Conservation (phyloP, 495 filamentous ascomycete genomes). For the Daldinia loculata region DNA sequence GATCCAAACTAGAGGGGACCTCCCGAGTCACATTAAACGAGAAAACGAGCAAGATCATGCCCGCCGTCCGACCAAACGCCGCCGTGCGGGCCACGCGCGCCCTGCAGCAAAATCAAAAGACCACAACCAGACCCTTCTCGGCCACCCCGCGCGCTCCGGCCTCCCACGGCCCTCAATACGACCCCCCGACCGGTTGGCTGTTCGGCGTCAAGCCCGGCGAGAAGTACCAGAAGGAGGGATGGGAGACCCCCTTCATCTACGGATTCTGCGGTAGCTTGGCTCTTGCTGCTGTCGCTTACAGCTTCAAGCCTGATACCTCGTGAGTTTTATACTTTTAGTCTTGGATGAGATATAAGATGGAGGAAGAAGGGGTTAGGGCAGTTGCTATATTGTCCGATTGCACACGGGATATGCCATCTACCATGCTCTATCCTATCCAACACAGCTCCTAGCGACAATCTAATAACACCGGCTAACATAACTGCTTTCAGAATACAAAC, state of each 20-base stretch:
- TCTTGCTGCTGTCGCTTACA: conserved; percentile 81
- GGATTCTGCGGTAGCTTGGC: conserved; percentile 87
- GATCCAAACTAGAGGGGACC: conserved; percentile 6
- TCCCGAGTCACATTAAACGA: conserved; percentile 1
- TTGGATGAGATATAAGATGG: background rate
- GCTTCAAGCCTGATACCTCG: conserved; percentile 98
- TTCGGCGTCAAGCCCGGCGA: conserved; percentile 90
- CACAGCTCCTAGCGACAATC: too few relatives aligned
- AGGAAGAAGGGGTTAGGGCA: background rate
- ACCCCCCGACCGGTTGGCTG: conserved; percentile 90
- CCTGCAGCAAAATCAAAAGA: conserved; percentile 25
- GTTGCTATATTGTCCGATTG: background rate
- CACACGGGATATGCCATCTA: background rate
- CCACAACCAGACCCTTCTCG: conserved; percentile 46
- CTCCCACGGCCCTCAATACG: conserved; percentile 81
- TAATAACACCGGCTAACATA: conserved; percentile 23
- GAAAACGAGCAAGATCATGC: conserved; percentile 37
- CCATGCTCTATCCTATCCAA: background rate
- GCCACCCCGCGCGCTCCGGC: conserved; percentile 47
- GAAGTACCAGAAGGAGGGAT: conserved; percentile 94
- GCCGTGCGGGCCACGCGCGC: conserved; percentile 47
- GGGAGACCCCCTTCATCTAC: conserved; percentile 89
- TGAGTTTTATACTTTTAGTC: conserved; percentile 61
- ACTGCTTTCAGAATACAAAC: conserved; percentile 85
- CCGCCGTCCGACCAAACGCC: conserved; percentile 46